Base-by-base conservation (phyloP, 139 green algal species). In the Parachlorella kessleri region DNA sequence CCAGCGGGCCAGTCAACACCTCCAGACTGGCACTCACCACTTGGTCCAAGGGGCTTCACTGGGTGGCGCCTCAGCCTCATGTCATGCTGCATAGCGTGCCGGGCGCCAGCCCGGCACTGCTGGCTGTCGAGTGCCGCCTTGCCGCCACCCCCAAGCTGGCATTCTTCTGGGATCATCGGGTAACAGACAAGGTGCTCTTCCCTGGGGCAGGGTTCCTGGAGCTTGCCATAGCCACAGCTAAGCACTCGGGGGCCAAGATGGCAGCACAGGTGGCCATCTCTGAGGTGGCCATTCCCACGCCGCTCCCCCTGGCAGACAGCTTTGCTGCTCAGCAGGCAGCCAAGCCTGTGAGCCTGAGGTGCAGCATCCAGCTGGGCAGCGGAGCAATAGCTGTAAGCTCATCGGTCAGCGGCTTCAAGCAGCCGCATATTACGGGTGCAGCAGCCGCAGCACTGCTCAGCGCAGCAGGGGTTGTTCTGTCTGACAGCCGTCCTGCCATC, bases 151-250 rank as follows among this genome's bases (percentile, higher is more conserved):
- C 78, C 14, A 63, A 32, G 3, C 65, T 91, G 2, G 74, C 81
- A 3, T 97, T 85, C 81, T 78, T 97, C 53, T 83, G 83, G 68
- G 89, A 98, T 55, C 94, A 98, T 64, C 64, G 82, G 7, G 91
- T 95, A 8, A 41, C 64, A 1, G 90, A 87, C 35, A 80, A 80
- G 30, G 67, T 83, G 21, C 78, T 96, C 9, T 85, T 96, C 74
- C 92, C 92, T 21, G 92, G 85, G 28, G 84, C 91, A 6, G 90
- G 88, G 35, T 93, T 93, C 85, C 74, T 94, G 36, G 91, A 95
- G 78, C 70, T 93, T 3, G 83, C 86, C 14, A 66, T 81, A 4
- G 89, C 91, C 0, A 66, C 85, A 3, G 81, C 21, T 38, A 69
- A 73, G 38, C n/a, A 30, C 33, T 38, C 33, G 18, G 36, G 32